These are phyloP conservation scores for Ensete ventricosum DNA, from an alignment of 176 grass and related monocot species.

Conservation along the genomic window DNA sequence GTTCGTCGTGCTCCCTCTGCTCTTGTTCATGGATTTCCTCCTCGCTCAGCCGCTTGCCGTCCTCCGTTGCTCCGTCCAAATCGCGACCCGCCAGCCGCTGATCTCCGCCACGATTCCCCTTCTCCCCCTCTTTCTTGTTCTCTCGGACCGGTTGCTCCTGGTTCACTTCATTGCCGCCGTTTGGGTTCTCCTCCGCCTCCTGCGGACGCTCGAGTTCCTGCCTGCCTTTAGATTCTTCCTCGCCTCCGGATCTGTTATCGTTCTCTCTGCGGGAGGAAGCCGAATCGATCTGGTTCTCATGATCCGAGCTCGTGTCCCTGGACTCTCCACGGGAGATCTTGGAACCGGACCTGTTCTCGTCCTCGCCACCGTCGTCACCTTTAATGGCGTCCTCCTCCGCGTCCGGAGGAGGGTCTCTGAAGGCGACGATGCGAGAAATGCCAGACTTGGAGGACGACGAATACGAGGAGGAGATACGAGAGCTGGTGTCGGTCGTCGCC, in stretches of 20 bases:
- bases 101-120: slow-evolving; percentile 2
- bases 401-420: slow-evolving; percentile 3
- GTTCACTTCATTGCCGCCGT: slow-evolving; percentile 6
- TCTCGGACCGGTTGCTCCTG: slow-evolving; percentile 7
- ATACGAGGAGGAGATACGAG: slow-evolving; percentile 17
- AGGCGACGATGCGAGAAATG: slow-evolving; percentile 2
- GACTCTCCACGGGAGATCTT: background rate
- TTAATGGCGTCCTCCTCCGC: slow-evolving; percentile 5
- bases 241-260: background rate
- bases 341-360: background rate
- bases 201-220: background rate
- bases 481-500: slow-evolving; percentile 3
- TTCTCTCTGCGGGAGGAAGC: background rate
- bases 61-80: slow-evolving; percentile 62
- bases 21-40: slow-evolving; percentile 41
- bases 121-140: slow-evolving; percentile 44
- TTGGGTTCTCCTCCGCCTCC: slow-evolving; percentile 9
- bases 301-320: slow-evolving; percentile 1
- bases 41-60: slow-evolving; percentile 49
- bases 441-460: slow-evolving; percentile 18
- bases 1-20: slow-evolving; percentile 37
- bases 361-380: slow-evolving; percentile 21
- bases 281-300: background rate
- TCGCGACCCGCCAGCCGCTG: background rate
- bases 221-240: slow-evolving; percentile 19